phyloP scores from a whole-genome alignment of 257 asterid species.

The Fraxinus pennsylvanica region DNA sequence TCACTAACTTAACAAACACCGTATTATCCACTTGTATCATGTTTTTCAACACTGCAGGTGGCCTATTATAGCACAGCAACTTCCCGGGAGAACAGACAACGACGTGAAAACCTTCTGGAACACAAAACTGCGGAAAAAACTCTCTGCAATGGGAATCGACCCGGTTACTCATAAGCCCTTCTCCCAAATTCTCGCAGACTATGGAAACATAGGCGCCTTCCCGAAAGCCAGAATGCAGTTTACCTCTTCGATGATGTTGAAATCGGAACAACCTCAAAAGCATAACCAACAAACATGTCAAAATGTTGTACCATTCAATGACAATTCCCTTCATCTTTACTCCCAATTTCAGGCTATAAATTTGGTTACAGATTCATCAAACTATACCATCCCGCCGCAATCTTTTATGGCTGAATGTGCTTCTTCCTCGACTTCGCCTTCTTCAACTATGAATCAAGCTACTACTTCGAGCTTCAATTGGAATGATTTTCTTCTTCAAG shows the following conservation, averaged over 20 bases:
- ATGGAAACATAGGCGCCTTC: slow-evolving; percentile 78
- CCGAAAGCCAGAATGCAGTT: slow-evolving; percentile 51
- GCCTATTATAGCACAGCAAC: slow-evolving; percentile 82
- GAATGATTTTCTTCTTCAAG: slow-evolving; percentile 83
- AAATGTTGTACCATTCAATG: slow-evolving; percentile 23
- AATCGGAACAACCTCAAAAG: slow-evolving; percentile 27
- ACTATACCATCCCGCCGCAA: slow-evolving; percentile 15
- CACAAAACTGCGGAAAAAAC: slow-evolving; percentile 75
- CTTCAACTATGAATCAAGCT: slow-evolving; percentile 38
- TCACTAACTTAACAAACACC: neutral
- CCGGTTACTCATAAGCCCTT: slow-evolving; percentile 90
- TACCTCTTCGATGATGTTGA: slow-evolving; percentile 39
- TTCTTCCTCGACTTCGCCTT: slow-evolving; percentile 34
- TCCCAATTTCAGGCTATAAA: slow-evolving; percentile 71
- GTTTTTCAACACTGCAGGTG: slow-evolving; percentile 46
- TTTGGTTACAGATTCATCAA: slow-evolving; percentile 49
- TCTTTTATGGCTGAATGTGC: slow-evolving; percentile 20
- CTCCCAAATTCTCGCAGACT: slow-evolving; percentile 83
- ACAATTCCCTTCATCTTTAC: slow-evolving; percentile 46
- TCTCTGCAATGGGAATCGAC: slow-evolving; percentile 89
- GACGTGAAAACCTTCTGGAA: slow-evolving; percentile 84
- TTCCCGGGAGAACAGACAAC: slow-evolving; percentile 70
- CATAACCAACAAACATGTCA: slow-evolving; percentile 17
- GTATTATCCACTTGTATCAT: neutral
- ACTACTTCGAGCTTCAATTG: slow-evolving; percentile 50